Evolutionary conservation across 768 basidiomycete species (phyloP).

Genomic region (Lactifluus echinatus): DNA sequence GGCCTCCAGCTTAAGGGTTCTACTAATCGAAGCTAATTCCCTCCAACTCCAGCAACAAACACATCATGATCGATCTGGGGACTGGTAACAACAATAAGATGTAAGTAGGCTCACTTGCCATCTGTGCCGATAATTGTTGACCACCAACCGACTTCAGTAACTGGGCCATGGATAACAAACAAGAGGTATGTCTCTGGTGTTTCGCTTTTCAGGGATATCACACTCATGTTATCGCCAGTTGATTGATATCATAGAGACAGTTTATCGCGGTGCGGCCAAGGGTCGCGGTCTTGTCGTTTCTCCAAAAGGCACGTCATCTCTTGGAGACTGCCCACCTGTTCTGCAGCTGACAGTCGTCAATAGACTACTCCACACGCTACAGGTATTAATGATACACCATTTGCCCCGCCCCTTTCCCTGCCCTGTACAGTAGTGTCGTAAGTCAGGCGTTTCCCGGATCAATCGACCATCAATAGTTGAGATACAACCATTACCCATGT

Average conservation of each 20-base stretch:
- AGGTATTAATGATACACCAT: slow-evolving; percentile 41
- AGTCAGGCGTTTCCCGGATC: neutral
- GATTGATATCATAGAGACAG: slow-evolving; percentile 97
- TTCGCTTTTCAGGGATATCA: neutral
- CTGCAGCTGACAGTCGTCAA: neutral
- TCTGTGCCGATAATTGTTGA: neutral
- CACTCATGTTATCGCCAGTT: slow-evolving; percentile 39
- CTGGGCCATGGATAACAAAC: slow-evolving; percentile 98
- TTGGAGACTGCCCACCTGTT: neutral
- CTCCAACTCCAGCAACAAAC: slow-evolving; percentile 67
- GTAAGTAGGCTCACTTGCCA: slow-evolving; percentile 38
- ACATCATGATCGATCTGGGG: slow-evolving; percentile 99
- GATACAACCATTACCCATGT: neutral
- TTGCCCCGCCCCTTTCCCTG: neutral
- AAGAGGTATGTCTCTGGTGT: slow-evolving; percentile 58
- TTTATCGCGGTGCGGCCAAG: slow-evolving; percentile 95
- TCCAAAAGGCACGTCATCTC: slow-evolving; percentile 63
- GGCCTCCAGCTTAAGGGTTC: neutral
- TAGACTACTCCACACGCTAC: slow-evolving; percentile 79
- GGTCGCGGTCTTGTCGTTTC: slow-evolving; percentile 97
- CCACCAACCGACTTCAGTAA: slow-evolving; percentile 46
- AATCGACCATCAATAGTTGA: neutral
- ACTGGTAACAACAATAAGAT: slow-evolving; percentile 99
- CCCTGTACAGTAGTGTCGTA: neutral
- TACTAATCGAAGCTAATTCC: neutral